Evolutionary conservation across 495 filamentous ascomycete genomes (phyloP).

Genomic region (Pyronema omphalodes): DNA sequence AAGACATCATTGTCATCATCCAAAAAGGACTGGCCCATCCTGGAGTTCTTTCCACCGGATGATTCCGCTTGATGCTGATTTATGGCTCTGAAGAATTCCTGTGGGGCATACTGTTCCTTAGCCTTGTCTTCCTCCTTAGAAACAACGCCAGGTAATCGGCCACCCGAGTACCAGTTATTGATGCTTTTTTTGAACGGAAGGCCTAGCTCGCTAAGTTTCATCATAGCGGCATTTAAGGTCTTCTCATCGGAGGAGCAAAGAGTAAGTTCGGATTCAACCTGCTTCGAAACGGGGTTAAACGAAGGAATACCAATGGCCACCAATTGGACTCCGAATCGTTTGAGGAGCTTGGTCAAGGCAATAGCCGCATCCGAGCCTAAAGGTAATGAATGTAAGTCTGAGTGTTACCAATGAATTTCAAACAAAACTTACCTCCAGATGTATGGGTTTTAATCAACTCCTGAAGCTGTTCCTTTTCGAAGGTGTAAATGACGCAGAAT

Average conservation of each 20-base stretch:
- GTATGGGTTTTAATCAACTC: no score
- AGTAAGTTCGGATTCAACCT: neutral
- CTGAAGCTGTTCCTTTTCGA: no score
- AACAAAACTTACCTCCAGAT: no score
- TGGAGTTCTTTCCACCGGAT: neutral
- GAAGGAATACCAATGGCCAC: neutral
- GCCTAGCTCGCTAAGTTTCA: neutral
- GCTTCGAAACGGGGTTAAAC: neutral
- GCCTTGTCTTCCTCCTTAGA: neutral
- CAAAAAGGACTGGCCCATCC: neutral
- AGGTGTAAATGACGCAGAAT: no score
- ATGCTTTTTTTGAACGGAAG: neutral
- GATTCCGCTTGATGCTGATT: neutral
- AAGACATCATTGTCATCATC: neutral
- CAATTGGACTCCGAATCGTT: neutral
- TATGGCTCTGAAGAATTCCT: neutral
- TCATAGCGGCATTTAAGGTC: neutral
- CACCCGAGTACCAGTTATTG: neutral
- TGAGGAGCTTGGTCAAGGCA: neutral
- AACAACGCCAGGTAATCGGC: neutral
- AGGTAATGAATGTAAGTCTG: neutral
- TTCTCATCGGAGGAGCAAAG: neutral
- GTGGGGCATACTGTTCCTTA: neutral
- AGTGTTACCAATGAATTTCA: no score
- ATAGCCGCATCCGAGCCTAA: neutral